Evolutionary conservation across 2,329 filamentous ascomycete species (phyloP).

Genomic region (Talaromyces amestolkiae): DNA sequence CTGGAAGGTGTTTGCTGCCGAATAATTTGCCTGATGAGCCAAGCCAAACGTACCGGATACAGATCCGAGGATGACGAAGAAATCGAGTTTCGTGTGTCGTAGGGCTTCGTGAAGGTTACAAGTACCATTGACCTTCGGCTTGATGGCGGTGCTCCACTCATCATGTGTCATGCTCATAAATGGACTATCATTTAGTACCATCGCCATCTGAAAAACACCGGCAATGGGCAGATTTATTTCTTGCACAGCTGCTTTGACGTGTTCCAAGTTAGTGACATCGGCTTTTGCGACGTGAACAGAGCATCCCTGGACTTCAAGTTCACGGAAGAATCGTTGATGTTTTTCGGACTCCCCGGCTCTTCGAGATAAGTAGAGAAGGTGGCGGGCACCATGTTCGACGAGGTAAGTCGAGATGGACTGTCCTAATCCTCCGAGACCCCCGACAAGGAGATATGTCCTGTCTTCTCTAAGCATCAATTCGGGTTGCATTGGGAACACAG

Average conservation of each 20-base stretch:
- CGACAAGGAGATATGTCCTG: slow-evolving; percentile 54
- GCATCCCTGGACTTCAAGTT: not conserved
- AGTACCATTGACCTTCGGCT: not conserved
- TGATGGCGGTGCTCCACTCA: not conserved
- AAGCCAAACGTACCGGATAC: not conserved
- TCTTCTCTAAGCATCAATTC: slow-evolving; percentile 20
- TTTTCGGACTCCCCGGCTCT: slow-evolving; percentile 36
- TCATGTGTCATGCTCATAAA: not conserved
- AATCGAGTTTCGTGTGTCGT: not conserved
- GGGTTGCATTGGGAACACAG: not conserved
- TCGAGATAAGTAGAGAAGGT: slow-evolving; percentile 54
- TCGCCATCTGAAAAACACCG: not conserved
- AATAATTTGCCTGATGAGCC: not conserved
- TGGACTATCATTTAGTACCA: not conserved
- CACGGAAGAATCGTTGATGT: not conserved
- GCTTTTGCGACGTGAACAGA: not conserved
- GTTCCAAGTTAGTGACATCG: not conserved
- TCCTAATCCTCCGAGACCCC: slow-evolving; percentile 58
- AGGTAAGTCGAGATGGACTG: slow-evolving; percentile 52
- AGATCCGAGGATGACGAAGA: not conserved
- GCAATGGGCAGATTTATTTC: not conserved
- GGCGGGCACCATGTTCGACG: slow-evolving; percentile 47
- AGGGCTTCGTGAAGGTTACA: not conserved
- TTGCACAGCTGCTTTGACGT: not conserved
- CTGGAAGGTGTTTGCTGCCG: not conserved